Conservation (phyloP, 192 early-diverging fungal genomes). For the Coemansia sp. region DNA sequence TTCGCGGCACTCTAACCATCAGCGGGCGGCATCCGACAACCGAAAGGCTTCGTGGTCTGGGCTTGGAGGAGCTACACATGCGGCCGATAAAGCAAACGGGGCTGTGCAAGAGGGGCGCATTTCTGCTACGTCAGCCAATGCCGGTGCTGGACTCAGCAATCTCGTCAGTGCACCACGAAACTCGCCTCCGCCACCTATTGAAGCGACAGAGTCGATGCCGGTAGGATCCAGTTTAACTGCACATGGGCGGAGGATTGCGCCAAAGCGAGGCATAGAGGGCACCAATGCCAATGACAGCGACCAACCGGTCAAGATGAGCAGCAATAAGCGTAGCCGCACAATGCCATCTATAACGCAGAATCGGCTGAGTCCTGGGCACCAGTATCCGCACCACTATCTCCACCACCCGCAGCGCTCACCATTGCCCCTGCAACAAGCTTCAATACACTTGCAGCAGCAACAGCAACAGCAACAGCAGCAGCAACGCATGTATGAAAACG, state of each 20-base stretch:
- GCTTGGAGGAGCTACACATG: no score
- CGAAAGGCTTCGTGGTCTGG: neutral
- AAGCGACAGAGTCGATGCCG: conserved; percentile 37
- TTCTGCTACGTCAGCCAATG: no score
- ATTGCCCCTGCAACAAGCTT: neutral
- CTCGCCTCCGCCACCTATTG: conserved; percentile 34
- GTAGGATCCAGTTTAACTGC: conserved; percentile 11
- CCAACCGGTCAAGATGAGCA: conserved; percentile 27
- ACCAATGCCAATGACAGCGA: conserved; percentile 12
- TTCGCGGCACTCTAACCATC: neutral
- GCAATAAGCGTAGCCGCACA: conserved; percentile 48
- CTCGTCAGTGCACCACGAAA: conserved; percentile 33
- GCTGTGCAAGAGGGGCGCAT: no score
- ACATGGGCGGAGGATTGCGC: conserved; percentile 39
- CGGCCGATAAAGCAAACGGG: no score
- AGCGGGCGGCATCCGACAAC: neutral
- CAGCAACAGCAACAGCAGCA: conserved; percentile 24
- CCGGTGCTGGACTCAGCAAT: neutral
- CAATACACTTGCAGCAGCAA: conserved; percentile 8
- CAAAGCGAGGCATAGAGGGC: conserved; percentile 38
- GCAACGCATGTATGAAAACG: conserved; percentile 16
- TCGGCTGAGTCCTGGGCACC: conserved; percentile 16
- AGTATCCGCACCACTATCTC: conserved; percentile 6
- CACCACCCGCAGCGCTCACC: conserved; percentile 15
- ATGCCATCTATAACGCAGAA: conserved; percentile 31